phyloP scores from a whole-genome alignment of 768 basidiomycete genomes.

The Xerocomellus chrysenteron region DNA sequence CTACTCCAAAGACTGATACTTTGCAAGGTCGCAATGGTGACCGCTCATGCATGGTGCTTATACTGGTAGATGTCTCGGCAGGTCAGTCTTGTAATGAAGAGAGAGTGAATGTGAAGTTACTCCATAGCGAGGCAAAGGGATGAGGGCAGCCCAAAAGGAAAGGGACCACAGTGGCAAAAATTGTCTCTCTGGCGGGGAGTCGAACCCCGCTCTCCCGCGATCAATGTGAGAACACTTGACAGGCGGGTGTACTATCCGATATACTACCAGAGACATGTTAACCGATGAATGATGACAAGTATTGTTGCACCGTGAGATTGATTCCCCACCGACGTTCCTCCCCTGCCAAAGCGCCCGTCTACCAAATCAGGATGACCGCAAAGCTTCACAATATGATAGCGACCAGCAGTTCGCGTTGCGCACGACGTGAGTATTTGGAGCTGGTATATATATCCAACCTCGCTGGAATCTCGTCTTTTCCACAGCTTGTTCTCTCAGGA shows the following conservation, averaged over 20 bases:
- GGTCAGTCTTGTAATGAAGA: too few species aligned
- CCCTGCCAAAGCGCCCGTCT: too few species aligned
- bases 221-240: constrained; percentile 21
- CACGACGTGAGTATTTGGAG: not conserved
- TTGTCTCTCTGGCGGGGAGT: constrained; percentile 45
- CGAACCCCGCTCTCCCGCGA: constrained; percentile 45
- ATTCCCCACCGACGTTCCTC: too few species aligned
- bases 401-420: too few species aligned
- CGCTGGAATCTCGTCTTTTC: not conserved
- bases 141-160: too few species aligned
- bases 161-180: constrained; percentile 5
- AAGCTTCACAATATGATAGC: too few species aligned
- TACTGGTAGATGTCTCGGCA: not conserved
- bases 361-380: too few species aligned
- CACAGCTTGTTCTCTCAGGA: not conserved
- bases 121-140: not conserved
- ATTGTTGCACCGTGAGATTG: not conserved
- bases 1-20: too few species aligned
- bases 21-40: too few species aligned
- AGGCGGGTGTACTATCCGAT: constrained; percentile 53
- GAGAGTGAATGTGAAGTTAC: not conserved
- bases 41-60: too few species aligned
- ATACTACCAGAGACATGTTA: constrained; percentile 43
- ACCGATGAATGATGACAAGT: too few species aligned
- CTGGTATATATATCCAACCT: not conserved